A percentile compares a stretch with the other conserved stretches of the same genome.
Conservation (phyloP, 2,329 filamentous ascomycete genomes). For the Beauveria caledonica region DNA sequence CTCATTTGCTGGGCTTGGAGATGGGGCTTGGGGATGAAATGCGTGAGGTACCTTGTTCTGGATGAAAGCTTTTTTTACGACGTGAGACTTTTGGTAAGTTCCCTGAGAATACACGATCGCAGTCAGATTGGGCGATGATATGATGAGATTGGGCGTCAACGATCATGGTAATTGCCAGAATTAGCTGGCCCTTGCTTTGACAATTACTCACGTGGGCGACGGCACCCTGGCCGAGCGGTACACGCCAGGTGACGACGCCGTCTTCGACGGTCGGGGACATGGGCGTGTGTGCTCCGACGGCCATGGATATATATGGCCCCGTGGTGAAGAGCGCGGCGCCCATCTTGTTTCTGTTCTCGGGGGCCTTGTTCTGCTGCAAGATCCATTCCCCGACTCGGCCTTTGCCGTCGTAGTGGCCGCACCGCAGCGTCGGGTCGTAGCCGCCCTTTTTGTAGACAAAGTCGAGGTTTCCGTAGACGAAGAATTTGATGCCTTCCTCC, state of each 20-base stretch:
- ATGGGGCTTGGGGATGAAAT: no score
- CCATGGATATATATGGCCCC: constrained; percentile 40
- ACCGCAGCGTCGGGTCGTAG: constrained; percentile 35
- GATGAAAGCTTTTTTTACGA: no score
- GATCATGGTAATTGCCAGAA: not conserved
- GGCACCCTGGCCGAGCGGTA: constrained; percentile 32
- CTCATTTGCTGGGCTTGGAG: not conserved
- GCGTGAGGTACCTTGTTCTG: no score
- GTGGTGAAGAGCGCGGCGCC: constrained; percentile 31
- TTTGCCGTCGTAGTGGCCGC: constrained; percentile 41
- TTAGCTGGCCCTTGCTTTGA: not conserved
- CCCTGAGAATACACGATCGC: no score
- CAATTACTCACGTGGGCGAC: constrained; percentile 28
- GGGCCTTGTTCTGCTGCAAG: constrained; percentile 28
- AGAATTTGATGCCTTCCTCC: constrained; percentile 34
- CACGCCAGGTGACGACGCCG: constrained; percentile 32
- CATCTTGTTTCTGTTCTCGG: constrained; percentile 20
- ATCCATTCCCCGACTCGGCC: constrained; percentile 37
- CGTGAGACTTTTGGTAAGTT: no score
- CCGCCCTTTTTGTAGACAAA: constrained; percentile 39
- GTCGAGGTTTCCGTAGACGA: constrained; percentile 42
- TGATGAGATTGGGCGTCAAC: not conserved
- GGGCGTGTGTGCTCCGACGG: constrained; percentile 25
- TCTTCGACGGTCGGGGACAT: constrained; percentile 33
- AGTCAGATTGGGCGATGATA: not conserved